Evolutionary conservation across 2,329 filamentous ascomycete genomes (phyloP).

Genomic region (Fusarium keratoplasticum): DNA sequence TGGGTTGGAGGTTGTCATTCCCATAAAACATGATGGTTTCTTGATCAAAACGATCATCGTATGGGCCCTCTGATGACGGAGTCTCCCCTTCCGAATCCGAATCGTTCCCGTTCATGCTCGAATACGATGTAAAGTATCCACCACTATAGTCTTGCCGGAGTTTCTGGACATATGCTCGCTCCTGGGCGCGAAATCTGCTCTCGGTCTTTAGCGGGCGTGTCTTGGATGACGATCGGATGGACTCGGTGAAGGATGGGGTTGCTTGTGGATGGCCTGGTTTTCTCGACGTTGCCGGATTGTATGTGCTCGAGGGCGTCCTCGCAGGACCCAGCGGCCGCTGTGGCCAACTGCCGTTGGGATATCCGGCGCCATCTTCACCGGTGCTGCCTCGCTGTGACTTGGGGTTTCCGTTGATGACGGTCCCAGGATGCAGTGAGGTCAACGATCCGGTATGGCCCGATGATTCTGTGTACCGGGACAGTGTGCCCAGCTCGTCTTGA

Average conservation of each 20-base stretch:
- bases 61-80: slow-evolving; percentile 84
- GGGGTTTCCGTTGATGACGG: slow-evolving; percentile 55
- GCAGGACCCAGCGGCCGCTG: slow-evolving; percentile 76
- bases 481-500: slow-evolving; percentile 60
- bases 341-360: slow-evolving; percentile 57
- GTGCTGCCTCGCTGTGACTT: slow-evolving; percentile 54
- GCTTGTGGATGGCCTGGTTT: slow-evolving; percentile 56
- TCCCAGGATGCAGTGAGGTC: slow-evolving; percentile 55
- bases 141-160: slow-evolving; percentile 77
- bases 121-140: slow-evolving; percentile 80
- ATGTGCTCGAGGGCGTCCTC: slow-evolving; percentile 82
- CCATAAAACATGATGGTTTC: slow-evolving; percentile 94
- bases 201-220: slow-evolving; percentile 61
- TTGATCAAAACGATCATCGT: slow-evolving; percentile 89
- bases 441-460: slow-evolving; percentile 55
- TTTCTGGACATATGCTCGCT: slow-evolving; percentile 94
- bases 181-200: slow-evolving; percentile 69
- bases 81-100: slow-evolving; percentile 93
- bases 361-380: slow-evolving; percentile 45
- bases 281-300: slow-evolving; percentile 75
- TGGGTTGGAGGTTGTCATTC: slow-evolving; percentile 89
- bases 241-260: slow-evolving; percentile 57
- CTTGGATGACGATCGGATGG: slow-evolving; percentile 64
- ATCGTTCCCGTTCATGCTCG: slow-evolving; percentile 71
- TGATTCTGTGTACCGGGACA: slow-evolving; percentile 58